phyloP scores from a whole-genome alignment of 768 basidiomycete genomes.

The Podaxis sp. region DNA sequence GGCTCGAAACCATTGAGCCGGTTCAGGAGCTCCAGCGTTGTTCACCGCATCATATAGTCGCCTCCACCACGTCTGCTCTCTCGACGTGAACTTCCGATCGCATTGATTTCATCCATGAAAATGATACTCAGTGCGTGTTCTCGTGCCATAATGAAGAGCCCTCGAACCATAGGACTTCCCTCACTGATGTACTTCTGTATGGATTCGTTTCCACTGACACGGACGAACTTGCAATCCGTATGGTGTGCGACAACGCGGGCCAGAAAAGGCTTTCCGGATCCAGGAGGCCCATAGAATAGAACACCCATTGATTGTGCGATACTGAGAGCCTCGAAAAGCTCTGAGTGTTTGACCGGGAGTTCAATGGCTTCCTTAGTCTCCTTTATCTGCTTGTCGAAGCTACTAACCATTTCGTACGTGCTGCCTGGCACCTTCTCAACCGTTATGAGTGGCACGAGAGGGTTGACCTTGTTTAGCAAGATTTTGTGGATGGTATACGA shows the following conservation, averaged over 20 bases:
- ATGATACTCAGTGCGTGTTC: slow-evolving; percentile 98
- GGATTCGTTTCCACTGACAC: slow-evolving; percentile 90
- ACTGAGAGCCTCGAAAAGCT: slow-evolving; percentile 93
- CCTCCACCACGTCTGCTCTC: slow-evolving; percentile 89
- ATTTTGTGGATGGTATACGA: slow-evolving; percentile 97
- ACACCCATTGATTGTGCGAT: slow-evolving; percentile 98
- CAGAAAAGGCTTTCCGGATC: slow-evolving; percentile 93
- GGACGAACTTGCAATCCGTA: slow-evolving; percentile 97
- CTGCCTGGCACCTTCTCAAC: slow-evolving; percentile 99
- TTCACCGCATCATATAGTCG: slow-evolving; percentile 86
- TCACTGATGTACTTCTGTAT: slow-evolving; percentile 99
- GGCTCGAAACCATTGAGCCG: slow-evolving; percentile 93
- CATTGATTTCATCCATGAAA: slow-evolving; percentile 99
- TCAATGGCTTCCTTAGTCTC: slow-evolving; percentile 98
- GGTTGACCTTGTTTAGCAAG: slow-evolving; percentile 96
- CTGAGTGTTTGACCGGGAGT: slow-evolving; percentile 94
- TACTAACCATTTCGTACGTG: slow-evolving; percentile 99
- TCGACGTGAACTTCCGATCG: slow-evolving; percentile 90
- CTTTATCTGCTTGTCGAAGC: slow-evolving; percentile 98
- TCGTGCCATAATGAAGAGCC: slow-evolving; percentile 96
- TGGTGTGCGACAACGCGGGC: slow-evolving; percentile 97
- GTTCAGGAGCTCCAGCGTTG: slow-evolving; percentile 87
- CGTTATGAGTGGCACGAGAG: slow-evolving; percentile 99
- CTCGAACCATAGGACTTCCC: slow-evolving; percentile 93
- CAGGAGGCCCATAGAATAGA: slow-evolving; percentile 92